Percentiles rank a stretch among this genome's conserved stretches.
These are phyloP conservation scores for Cephaloascus albidus DNA, from an alignment of 805 yeast genomes.

Conservation along the genomic window DNA sequence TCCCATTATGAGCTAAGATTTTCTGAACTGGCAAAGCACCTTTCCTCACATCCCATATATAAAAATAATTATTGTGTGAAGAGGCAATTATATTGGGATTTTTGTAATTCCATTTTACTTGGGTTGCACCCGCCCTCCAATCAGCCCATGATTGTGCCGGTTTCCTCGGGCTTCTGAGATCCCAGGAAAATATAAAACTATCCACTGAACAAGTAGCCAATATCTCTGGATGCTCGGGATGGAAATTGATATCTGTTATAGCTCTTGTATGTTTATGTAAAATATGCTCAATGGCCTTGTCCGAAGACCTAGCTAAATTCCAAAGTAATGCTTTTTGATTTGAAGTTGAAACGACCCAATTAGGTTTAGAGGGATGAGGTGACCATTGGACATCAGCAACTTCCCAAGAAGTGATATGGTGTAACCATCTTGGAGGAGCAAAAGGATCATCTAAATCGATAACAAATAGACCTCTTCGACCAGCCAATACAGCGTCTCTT, in stretches of 20 bases:
- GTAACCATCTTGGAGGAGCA: constrained; percentile 89
- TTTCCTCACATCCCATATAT: constrained; percentile 82
- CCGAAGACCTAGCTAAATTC: constrained; percentile 71
- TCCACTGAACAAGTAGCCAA: constrained; percentile 93
- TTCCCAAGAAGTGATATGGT: constrained; percentile 92
- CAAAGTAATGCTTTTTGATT: constrained; percentile 94
- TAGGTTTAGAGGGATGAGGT: constrained; percentile 75
- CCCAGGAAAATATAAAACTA: constrained; percentile 85
- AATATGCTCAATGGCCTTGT: constrained; percentile 73
- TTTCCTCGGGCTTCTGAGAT: constrained; percentile 65
- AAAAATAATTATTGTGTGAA: constrained; percentile 72
- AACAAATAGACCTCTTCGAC: constrained; percentile 69
- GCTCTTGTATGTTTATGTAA: constrained; percentile 89
- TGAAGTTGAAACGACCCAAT: constrained; percentile 90
- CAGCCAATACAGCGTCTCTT: constrained; percentile 88
- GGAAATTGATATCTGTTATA: constrained; percentile 91
- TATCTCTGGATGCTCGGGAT: constrained; percentile 75
- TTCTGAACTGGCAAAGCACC: constrained; percentile 68
- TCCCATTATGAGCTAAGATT: constrained; percentile 70
- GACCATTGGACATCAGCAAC: constrained; percentile 99
- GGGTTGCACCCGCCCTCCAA: constrained; percentile 92
- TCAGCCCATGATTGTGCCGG: constrained; percentile 82
- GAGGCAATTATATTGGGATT: constrained; percentile 76
- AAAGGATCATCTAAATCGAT: constrained; percentile 96
- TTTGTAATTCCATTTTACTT: constrained; percentile 84